phyloP scores from a whole-genome alignment of 2,329 filamentous ascomycete genomes.

The Ceratocystis huliohia region DNA sequence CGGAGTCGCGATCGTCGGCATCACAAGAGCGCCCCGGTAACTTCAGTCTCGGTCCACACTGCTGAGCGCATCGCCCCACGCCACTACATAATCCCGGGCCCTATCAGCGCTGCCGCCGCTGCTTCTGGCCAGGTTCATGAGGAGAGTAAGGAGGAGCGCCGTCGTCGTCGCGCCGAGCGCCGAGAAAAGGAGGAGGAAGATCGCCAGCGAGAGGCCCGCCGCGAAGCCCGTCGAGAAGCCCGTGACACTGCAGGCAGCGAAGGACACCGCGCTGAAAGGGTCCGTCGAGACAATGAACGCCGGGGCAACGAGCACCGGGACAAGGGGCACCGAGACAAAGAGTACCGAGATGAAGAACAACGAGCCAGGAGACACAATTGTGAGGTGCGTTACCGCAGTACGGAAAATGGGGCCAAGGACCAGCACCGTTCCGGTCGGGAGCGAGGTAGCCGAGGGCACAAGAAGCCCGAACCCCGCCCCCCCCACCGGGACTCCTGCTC shows the following conservation, averaged over 20 bases:
- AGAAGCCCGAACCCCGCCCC: background rate
- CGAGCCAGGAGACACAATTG: background rate
- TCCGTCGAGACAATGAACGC: background rate
- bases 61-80: background rate
- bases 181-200: background rate
- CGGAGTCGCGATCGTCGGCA: background rate
- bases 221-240: background rate
- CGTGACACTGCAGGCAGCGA: background rate
- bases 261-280: background rate
- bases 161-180: background rate
- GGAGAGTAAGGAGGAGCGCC: background rate
- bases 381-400: background rate
- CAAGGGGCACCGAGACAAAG: background rate
- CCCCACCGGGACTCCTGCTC: background rate
- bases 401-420: background rate
- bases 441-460: background rate
- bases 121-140: background rate
- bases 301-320: background rate
- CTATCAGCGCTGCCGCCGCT: background rate
- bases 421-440: background rate
- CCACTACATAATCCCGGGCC: slow-evolving; percentile 1
- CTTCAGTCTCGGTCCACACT: background rate
- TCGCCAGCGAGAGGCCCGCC: background rate
- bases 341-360: background rate
- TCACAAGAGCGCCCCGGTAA: background rate